Evolutionary conservation across 2,329 filamentous ascomycete species (phyloP).

Genomic region (Cercospora sp.): DNA sequence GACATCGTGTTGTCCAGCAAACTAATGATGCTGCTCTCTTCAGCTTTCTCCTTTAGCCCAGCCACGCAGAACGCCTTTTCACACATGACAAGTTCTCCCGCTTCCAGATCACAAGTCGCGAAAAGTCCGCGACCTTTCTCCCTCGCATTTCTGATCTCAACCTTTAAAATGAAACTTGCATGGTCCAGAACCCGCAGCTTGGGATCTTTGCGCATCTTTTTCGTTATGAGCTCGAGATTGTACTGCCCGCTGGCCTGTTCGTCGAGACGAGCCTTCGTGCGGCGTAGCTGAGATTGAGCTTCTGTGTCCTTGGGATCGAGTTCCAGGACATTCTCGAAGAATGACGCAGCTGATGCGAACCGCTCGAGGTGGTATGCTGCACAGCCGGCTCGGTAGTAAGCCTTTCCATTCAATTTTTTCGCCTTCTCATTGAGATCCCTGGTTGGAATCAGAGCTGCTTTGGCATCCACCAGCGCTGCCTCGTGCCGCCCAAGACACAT

Average conservation of each 20-base stretch:
- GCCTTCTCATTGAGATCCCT: neutral
- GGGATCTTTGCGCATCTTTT: neutral
- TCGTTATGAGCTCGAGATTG: conserved; percentile 28
- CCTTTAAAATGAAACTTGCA: conserved; percentile 25
- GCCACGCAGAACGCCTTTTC: conserved; percentile 36
- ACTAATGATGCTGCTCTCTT: conserved; percentile 15
- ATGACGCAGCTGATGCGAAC: conserved; percentile 17
- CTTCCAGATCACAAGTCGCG: conserved; percentile 41
- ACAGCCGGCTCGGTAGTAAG: conserved; percentile 30
- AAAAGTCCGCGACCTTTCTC: conserved; percentile 48
- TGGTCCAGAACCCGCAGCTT: conserved; percentile 21
- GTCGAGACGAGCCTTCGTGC: conserved; percentile 19
- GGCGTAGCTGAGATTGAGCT: conserved; percentile 15
- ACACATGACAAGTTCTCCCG: conserved; percentile 47
- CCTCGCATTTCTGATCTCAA: conserved; percentile 28
- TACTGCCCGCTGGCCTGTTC: conserved; percentile 29
- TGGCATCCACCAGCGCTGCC: conserved; percentile 24
- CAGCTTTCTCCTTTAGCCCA: conserved; percentile 14
- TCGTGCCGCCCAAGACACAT: conserved; percentile 28
- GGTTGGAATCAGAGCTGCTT: conserved; percentile 14
- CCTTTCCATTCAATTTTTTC: conserved; percentile 25
- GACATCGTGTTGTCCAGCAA: conserved; percentile 18
- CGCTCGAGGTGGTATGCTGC: conserved; percentile 33
- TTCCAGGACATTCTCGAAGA: conserved; percentile 18
- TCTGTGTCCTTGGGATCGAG: conserved; percentile 23